phyloP scores from a whole-genome alignment of 108 stramenopile species.

The Discostella pseudostelligera region DNA sequence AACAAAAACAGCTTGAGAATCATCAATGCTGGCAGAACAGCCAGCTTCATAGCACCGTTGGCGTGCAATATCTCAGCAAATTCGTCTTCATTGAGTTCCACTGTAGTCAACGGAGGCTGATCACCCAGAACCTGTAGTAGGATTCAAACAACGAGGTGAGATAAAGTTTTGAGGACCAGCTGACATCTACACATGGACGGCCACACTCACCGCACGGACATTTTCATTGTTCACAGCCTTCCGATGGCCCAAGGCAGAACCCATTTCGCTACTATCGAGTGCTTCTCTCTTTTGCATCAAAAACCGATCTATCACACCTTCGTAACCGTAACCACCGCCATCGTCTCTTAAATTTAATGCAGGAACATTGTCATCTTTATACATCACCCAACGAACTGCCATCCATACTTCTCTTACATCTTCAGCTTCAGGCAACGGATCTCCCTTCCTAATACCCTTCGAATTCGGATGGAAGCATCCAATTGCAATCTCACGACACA shows the following conservation, averaged over 20 bases:
- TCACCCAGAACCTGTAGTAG: slow-evolving; percentile 32
- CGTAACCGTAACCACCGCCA: slow-evolving; percentile 23
- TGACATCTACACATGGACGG: neutral
- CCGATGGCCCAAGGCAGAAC: slow-evolving; percentile 53
- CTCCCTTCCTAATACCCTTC: slow-evolving; percentile 53
- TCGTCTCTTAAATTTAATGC: slow-evolving; percentile 27
- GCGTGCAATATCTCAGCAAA: slow-evolving; percentile 40
- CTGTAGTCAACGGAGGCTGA: slow-evolving; percentile 29
- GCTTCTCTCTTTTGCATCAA: slow-evolving; percentile 38
- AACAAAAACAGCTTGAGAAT: slow-evolving; percentile 48
- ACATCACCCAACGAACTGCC: slow-evolving; percentile 59
- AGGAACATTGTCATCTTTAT: slow-evolving; percentile 15
- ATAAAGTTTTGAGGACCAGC: neutral
- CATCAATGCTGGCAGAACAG: slow-evolving; percentile 42
- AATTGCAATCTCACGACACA: slow-evolving; percentile 63
- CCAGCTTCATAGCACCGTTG: slow-evolving; percentile 36
- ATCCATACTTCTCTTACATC: slow-evolving; percentile 78
- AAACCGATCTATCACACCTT: slow-evolving; percentile 59
- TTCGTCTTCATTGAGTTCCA: slow-evolving; percentile 46
- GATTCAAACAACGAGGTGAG: neutral
- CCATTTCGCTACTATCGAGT: slow-evolving; percentile 33
- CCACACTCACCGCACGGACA: slow-evolving; percentile 52
- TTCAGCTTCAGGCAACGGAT: slow-evolving; percentile 47
- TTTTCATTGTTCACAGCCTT: slow-evolving; percentile 66
- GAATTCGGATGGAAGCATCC: slow-evolving; percentile 84